Percentiles rank a stretch among this genome's conserved stretches.
These are phyloP conservation scores for Leptosphaerulina australis DNA, from an alignment of 2,329 filamentous ascomycete genomes.

Conservation along the genomic window DNA sequence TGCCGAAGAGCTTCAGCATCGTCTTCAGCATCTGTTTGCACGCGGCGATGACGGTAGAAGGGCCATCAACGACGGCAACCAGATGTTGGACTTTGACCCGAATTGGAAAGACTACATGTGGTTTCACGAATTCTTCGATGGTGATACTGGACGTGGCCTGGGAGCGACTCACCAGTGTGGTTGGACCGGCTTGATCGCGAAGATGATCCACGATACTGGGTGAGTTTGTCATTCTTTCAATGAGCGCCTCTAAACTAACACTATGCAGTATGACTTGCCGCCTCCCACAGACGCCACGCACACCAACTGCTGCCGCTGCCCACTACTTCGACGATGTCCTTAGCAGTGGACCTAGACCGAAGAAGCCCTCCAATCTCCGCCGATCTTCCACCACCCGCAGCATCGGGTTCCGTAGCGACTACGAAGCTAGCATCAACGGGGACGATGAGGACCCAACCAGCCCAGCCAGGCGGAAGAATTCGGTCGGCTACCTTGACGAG, in stretches of 20 bases:
- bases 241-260: constrained; percentile 51
- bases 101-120: constrained; percentile 93
- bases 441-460: constrained; percentile 40
- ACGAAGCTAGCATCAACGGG: constrained; percentile 51
- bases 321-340: constrained; percentile 97
- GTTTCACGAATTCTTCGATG: constrained; percentile 98
- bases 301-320: constrained; percentile 78
- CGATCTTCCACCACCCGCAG: constrained; percentile 83
- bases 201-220: constrained; percentile 98
- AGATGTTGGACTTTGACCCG: constrained; percentile 86
- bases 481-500: constrained; percentile 60
- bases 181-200: constrained; percentile 93
- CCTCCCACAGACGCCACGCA: constrained; percentile 83
- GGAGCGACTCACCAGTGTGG: constrained; percentile 94
- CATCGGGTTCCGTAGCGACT: constrained; percentile 84
- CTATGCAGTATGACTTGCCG: constrained; percentile 36
- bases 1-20: constrained; percentile 92
- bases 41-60: constrained; percentile 83
- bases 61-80: constrained; percentile 84
- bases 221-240: constrained; percentile 56
- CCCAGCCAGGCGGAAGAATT: constrained; percentile 49
- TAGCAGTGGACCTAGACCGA: constrained; percentile 55
- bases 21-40: constrained; percentile 88
- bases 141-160: constrained; percentile 84
- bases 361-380: constrained; percentile 64